Evolutionary conservation across 257 asterid species (phyloP).

Genomic region (Scutellaria baicalensis): DNA sequence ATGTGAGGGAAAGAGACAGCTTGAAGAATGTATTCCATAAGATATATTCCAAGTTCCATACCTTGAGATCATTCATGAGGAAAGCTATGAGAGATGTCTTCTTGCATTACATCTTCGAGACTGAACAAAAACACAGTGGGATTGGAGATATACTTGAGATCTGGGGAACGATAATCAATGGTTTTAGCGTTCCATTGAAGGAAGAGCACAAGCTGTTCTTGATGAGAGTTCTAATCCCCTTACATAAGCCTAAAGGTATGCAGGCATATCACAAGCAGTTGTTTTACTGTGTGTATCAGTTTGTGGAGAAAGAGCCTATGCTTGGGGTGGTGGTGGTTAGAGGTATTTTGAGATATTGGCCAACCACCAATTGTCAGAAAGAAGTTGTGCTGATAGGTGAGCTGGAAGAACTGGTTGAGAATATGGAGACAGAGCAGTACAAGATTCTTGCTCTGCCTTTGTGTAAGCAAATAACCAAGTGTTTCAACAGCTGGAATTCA

Average conservation of each 20-base stretch:
- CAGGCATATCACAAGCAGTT: conserved; percentile 60
- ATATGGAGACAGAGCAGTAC: conserved; percentile 34
- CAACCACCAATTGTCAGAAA: conserved; percentile 58
- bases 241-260: conserved; percentile 71
- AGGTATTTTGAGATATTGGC: conserved; percentile 71
- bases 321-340: conserved; percentile 49
- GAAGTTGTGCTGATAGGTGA: conserved; percentile 75
- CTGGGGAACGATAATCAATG: conserved; percentile 72
- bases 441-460: conserved; percentile 51
- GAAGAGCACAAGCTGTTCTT: conserved; percentile 70
- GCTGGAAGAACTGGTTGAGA: conserved; percentile 60
- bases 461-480: conserved; percentile 55
- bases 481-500: conserved; percentile 65
- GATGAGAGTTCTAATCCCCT: conserved; percentile 50
- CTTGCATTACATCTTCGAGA: conserved; percentile 50
- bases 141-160: conserved; percentile 79
- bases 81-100: conserved; percentile 66
- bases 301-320: conserved; percentile 62
- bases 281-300: conserved; percentile 69
- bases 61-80: conserved; percentile 63
- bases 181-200: conserved; percentile 68
- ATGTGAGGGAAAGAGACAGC: conserved; percentile 63
- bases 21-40: conserved; percentile 59
- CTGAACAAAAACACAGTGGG: conserved; percentile 49
- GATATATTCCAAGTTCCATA: conserved; percentile 51